Evolutionary conservation across 2,329 filamentous ascomycete genomes (phyloP).

Genomic region (Clonostachys byssicola): DNA sequence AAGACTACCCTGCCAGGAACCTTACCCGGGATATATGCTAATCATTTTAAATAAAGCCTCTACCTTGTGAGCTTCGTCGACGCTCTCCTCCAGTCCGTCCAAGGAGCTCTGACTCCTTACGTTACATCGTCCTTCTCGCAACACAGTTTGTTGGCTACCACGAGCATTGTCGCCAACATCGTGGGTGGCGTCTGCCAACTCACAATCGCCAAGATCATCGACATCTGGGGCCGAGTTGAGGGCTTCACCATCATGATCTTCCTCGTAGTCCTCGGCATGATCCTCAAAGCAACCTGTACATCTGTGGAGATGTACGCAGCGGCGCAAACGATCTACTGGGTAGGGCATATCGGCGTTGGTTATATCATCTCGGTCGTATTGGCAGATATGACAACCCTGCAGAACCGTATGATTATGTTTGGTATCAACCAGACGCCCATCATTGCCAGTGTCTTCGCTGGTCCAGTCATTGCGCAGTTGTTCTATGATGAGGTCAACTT

Average conservation of each 20-base stretch:
- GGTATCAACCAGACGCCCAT: slow-evolving; percentile 29
- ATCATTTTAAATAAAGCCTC: slow-evolving; percentile 16
- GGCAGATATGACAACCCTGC: slow-evolving; percentile 25
- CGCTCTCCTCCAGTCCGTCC: slow-evolving; percentile 26
- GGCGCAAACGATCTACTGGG: slow-evolving; percentile 56
- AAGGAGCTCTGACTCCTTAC: slow-evolving; percentile 53
- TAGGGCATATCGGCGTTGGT: slow-evolving; percentile 35
- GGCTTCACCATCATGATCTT: slow-evolving; percentile 35
- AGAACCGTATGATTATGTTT: slow-evolving; percentile 34
- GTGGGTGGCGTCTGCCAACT: slow-evolving; percentile 30
- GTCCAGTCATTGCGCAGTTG: slow-evolving; percentile 25
- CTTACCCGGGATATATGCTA: background rate
- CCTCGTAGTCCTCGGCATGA: slow-evolving; percentile 40
- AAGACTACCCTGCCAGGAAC: background rate
- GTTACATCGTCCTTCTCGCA: slow-evolving; percentile 61
- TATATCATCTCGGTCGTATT: slow-evolving; percentile 30
- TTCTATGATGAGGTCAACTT: slow-evolving; percentile 25
- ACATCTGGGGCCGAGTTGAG: slow-evolving; percentile 42
- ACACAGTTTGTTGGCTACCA: slow-evolving; percentile 62
- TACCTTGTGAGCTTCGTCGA: slow-evolving; percentile 33
- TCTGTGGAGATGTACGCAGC: slow-evolving; percentile 51
- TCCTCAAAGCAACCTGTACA: slow-evolving; percentile 55
- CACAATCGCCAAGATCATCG: slow-evolving; percentile 40
- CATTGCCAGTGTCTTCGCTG: slow-evolving; percentile 34
- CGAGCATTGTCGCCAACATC: slow-evolving; percentile 53